Base-by-base conservation (phyloP, 2,329 filamentous ascomycete species). In the Xylaria hypoxylon region DNA sequence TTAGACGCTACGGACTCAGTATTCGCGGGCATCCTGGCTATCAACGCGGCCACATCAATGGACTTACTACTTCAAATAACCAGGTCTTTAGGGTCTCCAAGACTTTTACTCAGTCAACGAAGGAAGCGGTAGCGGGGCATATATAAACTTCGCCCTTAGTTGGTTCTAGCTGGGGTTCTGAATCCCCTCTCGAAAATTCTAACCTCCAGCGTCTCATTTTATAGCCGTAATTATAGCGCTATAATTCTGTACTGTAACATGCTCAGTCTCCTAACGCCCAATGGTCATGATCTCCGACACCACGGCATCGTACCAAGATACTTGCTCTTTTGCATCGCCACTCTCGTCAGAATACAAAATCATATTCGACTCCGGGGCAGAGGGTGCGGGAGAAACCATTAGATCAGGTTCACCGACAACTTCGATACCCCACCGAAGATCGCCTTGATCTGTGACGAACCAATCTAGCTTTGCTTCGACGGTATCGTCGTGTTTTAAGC, bases 81-180 rank as follows among this genome's bases (percentile, higher is more conserved):
- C 77, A 73, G 64, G 75, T 73, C 8, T 78, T 72, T 60, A 74
- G 61, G 19, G 75, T 77, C 28, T 48, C 68, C 15, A 75, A 68
- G 3, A 77, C 77, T 33, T 72, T 71, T 28, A 74, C 77, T 42
- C 51, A 76, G 13, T 64, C 67, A 31, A 31, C 8, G 28, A 31
- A 31, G 28, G 28, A 5, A 3, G 28, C 5, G 28, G 28, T 31
- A 8, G 28, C 28, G 28, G 28, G 5, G 28, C 28, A 31, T 31
- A 5, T 5, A 31, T 31, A 31, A 31, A 5, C 28, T 8, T 31
- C 28, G 28, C 28, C 28, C 5, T 5, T 31, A 31, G 7, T 33
- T 33, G 11, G 31, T 8, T 33, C 31, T 33, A 33, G 31, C 4
- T 33, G 5, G 7, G 5, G 31, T 10, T 7, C 11, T 33, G 11